Percentiles rank a stretch among this genome's conserved stretches.
These are phyloP conservation scores for Phalaenopsis equestris DNA, from an alignment of 106 monocot species.

Conservation along the genomic window DNA sequence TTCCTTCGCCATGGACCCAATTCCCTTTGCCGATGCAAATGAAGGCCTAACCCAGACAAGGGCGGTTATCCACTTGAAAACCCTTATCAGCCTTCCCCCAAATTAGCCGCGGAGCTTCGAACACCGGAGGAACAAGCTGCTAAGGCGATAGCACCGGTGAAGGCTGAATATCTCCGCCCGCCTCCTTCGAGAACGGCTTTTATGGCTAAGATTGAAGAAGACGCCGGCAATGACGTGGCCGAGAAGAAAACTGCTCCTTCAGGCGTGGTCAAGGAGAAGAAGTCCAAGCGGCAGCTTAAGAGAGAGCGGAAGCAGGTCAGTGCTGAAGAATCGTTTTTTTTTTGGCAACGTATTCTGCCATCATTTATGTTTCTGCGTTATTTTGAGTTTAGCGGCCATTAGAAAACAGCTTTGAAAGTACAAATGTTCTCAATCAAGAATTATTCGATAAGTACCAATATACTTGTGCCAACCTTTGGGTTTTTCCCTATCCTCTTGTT, in stretches of 20 bases:
- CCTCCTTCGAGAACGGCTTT: conserved; percentile 32
- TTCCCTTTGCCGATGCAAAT: neutral
- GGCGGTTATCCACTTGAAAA: neutral
- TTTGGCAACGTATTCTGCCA: neutral
- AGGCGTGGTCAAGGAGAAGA: conserved; percentile 55
- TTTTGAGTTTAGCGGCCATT: neutral
- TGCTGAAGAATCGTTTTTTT: conserved; percentile 7
- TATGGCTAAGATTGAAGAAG: conserved; percentile 1
- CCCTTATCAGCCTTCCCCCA: neutral
- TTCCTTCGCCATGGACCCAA: conserved; percentile 7
- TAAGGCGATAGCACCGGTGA: conserved; percentile 76
- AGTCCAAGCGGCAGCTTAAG: conserved; percentile 85
- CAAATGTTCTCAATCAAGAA: too few species aligned
- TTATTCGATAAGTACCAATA: too few species aligned
- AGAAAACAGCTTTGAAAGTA: too few species aligned
- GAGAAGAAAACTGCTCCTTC: conserved; percentile 11
- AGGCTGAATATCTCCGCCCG: conserved; percentile 60
- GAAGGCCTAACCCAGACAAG: neutral
- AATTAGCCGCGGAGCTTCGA: neutral
- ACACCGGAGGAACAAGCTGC: conserved; percentile 74
- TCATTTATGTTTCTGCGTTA: neutral
- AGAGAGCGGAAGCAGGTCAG: conserved; percentile 66
- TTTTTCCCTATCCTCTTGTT: too few species aligned
- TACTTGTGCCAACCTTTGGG: too few species aligned
- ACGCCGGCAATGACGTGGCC: conserved; percentile 6